Evolutionary conservation across 768 basidiomycete genomes (phyloP), one percentile per base, ranked within the genome.

Genomic region (Termitomyces sp.): DNA sequence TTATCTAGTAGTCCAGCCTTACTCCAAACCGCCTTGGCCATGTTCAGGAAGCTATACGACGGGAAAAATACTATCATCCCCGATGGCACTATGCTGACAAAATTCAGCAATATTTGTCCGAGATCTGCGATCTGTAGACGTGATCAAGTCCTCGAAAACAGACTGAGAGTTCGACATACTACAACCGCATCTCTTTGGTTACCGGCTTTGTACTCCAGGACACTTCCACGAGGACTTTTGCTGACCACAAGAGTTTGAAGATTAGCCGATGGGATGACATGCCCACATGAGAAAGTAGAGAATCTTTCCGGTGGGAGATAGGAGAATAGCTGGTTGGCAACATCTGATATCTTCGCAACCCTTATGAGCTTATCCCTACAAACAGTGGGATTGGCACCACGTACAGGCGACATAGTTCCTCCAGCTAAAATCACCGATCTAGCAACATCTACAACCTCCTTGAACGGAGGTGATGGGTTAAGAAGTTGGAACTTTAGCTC

Each of bases 381-480:
- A 18, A 3, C 33, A 38, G 58, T 40, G 45, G 30, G 32, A 28
- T 55, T 48, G 47, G 16, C 13, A 22, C 57, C 46, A 65, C 73
- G 54, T 73, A 97, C 93, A n/a, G 96, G 96, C 7, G 94, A 93
- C 97, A 99, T 98, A 0, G 96, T 99, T 5, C 96, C 96, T 9
- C 96, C 96, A 8, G 97, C 96, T 40, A 99, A 76, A 30, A 98
- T 74, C n/a, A 98, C 86, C 3, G 90, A 81, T 38, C 92, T 76
- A 1, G 94, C 92, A 26, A 79, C 77, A 20, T 93, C 85, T 0
- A 92, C 83, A 6, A 98, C 81, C n/a, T 92, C 89, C 55, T 79
- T 75, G 66, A 98, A 98, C 57, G 86, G 79, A 6, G 91, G 88
- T 1, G 92, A 83, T 1, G 97, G 95, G 65, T 98, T 98, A 24